Base-by-base conservation (phyloP, 371 early-diverging fungal genomes). In the Batkoa obscura region DNA sequence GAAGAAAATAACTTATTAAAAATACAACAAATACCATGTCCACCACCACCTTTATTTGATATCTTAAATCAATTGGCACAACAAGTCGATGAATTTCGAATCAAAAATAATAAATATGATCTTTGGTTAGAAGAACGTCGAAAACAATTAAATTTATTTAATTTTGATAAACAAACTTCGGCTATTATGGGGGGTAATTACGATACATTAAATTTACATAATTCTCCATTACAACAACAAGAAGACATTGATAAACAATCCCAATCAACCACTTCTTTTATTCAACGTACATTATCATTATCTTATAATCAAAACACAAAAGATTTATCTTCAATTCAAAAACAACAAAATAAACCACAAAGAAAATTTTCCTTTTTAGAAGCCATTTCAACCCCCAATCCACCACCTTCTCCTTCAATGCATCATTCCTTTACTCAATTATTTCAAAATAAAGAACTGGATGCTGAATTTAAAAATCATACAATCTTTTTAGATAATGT, bases 401-500 rank as follows among this genome's bases (percentile, higher is more conserved):
- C 15, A 8, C 8, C 23, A 32, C 8, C 17, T 3, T 23, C 31
- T 31, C 23, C 32, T 23, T 48, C 32, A 17, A 47, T 51, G 13
- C 49, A 45, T 10, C 43, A 55, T 32, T 38, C 53, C 35, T 35
- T 2, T 47, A 55, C 52, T 17, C 62, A 61, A 38, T 57, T 55
- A 17, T n/a, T n/a, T n/a, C n/a, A n/a, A n/a, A n/a, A n/a, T n/a
- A n/a, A n/a, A n/a, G n/a, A n/a, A n/a, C n/a, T n/a, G n/a, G 49
- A 49, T 15, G 50, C 48, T 23, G 35, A 49, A 32, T 36, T 30
- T 1, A 53, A 61, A 39, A 43, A 47, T 1, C 48, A 51, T 47
- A 60, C 61, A 48, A 55, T 64, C 57, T 60, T 63, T 43, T 61
- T 64, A 45, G 89, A 88, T 60, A 93, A 92, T 64, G 84, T 90